A percentile compares a stretch with the other conserved stretches of the same genome.
Conservation (phyloP, 441 rosid genomes). For the Hypseocharis bilobata region DNA sequence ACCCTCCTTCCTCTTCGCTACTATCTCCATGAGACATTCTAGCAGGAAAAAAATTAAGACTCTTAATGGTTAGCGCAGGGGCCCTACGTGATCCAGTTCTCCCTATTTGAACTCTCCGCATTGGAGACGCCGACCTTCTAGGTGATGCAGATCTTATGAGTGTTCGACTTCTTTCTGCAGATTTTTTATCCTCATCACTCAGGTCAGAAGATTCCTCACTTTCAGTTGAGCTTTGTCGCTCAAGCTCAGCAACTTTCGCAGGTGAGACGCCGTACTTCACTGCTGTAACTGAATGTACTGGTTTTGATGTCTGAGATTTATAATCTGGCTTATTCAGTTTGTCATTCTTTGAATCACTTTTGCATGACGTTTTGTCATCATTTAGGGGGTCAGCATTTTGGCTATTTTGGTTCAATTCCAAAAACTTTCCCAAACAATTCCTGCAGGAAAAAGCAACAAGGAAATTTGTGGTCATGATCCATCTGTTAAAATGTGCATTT, state of each 20-base stretch:
- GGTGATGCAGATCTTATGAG: constrained; percentile 44
- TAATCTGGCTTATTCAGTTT: constrained; percentile 21
- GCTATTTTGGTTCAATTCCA: constrained; percentile 25
- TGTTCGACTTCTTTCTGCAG: constrained; percentile 49
- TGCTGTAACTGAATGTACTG: constrained; percentile 24
- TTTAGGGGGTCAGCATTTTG: constrained; percentile 15
- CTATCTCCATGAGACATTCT: constrained; percentile 31
- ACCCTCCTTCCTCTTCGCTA: constrained; percentile 38
- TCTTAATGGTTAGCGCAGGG: constrained; percentile 49
- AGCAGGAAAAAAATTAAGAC: constrained; percentile 42
- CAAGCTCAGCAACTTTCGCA: constrained; percentile 51
- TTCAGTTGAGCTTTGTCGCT: constrained; percentile 40
- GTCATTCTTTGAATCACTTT: constrained; percentile 16
- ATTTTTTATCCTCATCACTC: constrained; percentile 30
- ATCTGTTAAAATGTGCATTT: background rate
- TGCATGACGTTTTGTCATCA: constrained; percentile 22
- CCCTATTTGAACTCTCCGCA: constrained; percentile 65
- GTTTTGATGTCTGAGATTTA: constrained; percentile 28
- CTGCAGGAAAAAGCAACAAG: constrained; percentile 29
- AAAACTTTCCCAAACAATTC: constrained; percentile 25
- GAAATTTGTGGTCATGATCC: constrained; percentile 6
- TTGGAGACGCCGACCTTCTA: constrained; percentile 67
- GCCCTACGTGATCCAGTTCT: constrained; percentile 49
- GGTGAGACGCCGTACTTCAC: constrained; percentile 60
- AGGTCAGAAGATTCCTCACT: constrained; percentile 44